Percentiles rank a stretch among this genome's conserved stretches.
Evolutionary conservation across 768 basidiomycete species (phyloP).

Genomic region (Boletus pseudopeckii): DNA sequence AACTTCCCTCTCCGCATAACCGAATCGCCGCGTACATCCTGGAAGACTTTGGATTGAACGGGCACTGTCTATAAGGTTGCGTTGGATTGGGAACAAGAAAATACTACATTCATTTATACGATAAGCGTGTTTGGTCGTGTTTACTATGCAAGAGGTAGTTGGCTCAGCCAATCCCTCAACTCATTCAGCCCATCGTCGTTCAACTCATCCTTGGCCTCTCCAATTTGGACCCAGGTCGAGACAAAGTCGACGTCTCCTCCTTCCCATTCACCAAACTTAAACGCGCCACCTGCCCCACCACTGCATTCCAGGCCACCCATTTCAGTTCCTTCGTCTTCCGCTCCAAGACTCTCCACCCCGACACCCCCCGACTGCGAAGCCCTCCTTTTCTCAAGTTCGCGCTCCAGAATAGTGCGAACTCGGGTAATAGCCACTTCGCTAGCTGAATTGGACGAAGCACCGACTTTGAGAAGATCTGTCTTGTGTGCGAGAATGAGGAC

Average conservation of each 20-base stretch:
- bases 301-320: constrained; percentile 74
- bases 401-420: constrained; percentile 74
- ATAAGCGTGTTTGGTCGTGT: constrained; percentile 27
- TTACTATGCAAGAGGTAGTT: constrained; percentile 25
- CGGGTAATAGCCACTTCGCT: constrained; percentile 61
- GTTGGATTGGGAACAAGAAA: constrained; percentile 22
- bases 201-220: constrained; percentile 28
- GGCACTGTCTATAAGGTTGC: constrained; percentile 77
- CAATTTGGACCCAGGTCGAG: constrained; percentile 50
- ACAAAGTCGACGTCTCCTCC: constrained; percentile 74
- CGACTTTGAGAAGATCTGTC: constrained; percentile 59
- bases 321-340: constrained; percentile 60
- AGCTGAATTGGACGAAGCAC: constrained; percentile 32
- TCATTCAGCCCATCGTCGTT: constrained; percentile 38
- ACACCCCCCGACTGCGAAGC: constrained; percentile 61
- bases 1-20: constrained; percentile 57
- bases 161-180: constrained; percentile 49
- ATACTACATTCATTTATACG: constrained; percentile 10
- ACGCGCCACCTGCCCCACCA: constrained; percentile 48
- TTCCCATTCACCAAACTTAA: constrained; percentile 81
- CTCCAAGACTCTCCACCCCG: constrained; percentile 70
- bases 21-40: constrained; percentile 64
- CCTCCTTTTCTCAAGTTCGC: constrained; percentile 79
- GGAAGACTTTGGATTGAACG: constrained; percentile 38
- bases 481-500: constrained; percentile 76